These are phyloP conservation scores for Podospora bellae-mahoneyi DNA, from an alignment of 495 filamentous ascomycete species.

Conservation along the genomic window DNA sequence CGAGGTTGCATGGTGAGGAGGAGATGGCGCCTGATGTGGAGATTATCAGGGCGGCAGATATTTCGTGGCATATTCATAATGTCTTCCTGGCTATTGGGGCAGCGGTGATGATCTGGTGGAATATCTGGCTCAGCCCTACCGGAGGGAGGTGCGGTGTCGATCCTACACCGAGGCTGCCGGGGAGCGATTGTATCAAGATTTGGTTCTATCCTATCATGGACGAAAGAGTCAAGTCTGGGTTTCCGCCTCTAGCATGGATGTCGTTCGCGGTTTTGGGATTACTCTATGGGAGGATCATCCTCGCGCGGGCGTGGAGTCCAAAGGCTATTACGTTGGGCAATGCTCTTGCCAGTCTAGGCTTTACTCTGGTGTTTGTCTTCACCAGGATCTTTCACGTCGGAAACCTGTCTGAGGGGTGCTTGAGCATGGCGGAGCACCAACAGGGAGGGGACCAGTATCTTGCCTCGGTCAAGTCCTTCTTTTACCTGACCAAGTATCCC, in stretches of 20 bases:
- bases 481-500: constrained; percentile 39
- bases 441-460: constrained; percentile 31
- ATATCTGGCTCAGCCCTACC: constrained; percentile 33
- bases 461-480: constrained; percentile 29
- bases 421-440: constrained; percentile 31
- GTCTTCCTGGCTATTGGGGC: constrained; percentile 21
- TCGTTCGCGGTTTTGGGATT: constrained; percentile 38
- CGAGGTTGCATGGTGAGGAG: background rate
- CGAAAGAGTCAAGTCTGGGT: constrained; percentile 24
- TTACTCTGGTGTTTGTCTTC: constrained; percentile 23
- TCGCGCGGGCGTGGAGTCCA: constrained; percentile 27
- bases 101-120: constrained; percentile 35
- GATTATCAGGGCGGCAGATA: constrained; percentile 27
- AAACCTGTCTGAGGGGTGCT: constrained; percentile 36
- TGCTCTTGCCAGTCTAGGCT: constrained; percentile 19
- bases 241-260: constrained; percentile 37
- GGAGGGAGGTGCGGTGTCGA: constrained; percentile 28
- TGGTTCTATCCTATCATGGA: constrained; percentile 28
- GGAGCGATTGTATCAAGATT: constrained; percentile 19
- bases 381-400: constrained; percentile 31
- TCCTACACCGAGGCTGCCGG: constrained; percentile 7
- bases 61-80: constrained; percentile 36
- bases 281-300: constrained; percentile 35
- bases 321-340: constrained; percentile 26
- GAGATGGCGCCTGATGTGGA: constrained; percentile 24